These are phyloP conservation scores for Schizosaccharomyces japonicus DNA, from an alignment of 805 yeast genomes.

Conservation along the genomic window DNA sequence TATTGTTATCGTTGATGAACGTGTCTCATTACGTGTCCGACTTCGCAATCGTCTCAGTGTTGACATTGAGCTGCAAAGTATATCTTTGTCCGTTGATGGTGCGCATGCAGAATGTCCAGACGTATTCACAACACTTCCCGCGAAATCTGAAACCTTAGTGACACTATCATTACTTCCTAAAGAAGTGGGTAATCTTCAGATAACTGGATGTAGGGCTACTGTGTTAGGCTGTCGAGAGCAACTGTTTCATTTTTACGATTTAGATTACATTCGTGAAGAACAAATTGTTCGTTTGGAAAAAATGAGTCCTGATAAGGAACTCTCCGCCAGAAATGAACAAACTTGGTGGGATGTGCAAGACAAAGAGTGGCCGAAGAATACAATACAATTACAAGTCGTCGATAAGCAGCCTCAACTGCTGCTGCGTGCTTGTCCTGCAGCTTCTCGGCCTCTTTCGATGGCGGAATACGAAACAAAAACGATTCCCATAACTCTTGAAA, in stretches of 20 bases:
- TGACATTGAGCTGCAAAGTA: conserved; percentile 24
- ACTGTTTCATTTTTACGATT: neutral
- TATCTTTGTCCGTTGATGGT: neutral
- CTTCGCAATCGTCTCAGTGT: conserved; percentile 65
- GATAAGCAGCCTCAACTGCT: neutral
- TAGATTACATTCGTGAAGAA: neutral
- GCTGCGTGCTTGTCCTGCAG: neutral
- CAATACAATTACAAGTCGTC: neutral
- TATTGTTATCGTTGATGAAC: conserved; percentile 36
- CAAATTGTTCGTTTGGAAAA: neutral
- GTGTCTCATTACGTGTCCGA: conserved; percentile 29
- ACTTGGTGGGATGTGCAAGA: too few relatives aligned
- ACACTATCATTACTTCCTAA: neutral
- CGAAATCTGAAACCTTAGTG: neutral
- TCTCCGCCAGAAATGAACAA: too few relatives aligned
- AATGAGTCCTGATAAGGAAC: neutral
- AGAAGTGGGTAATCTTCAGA: neutral
- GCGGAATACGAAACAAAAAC: neutral
- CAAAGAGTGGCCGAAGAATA: neutral
- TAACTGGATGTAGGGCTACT: neutral
- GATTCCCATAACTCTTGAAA: neutral
- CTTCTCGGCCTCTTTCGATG: neutral
- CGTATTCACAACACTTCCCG: neutral
- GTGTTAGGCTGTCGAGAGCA: neutral
- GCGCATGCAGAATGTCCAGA: neutral